A percentile compares a stretch with the other conserved stretches of the same genome.
Conservation (phyloP, 2,329 filamentous ascomycete genomes). For the Septoria petroselini region DNA sequence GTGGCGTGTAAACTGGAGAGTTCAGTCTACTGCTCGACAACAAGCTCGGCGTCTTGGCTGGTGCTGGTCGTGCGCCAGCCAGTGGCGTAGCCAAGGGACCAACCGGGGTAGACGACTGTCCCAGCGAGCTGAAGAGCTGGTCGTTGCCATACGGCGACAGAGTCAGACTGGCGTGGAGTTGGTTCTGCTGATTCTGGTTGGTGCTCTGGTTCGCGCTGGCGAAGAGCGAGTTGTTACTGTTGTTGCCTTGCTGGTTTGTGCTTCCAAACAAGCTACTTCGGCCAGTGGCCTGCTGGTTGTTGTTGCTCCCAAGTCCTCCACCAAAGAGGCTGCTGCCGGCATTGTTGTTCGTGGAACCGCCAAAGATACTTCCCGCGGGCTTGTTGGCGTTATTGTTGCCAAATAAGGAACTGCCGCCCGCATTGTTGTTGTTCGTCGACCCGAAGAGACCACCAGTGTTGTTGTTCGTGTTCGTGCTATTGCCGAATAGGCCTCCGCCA, state of each 20-base stretch:
- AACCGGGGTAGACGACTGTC: constrained; percentile 64
- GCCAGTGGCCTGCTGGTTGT: constrained; percentile 39
- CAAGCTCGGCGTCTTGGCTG: constrained; percentile 32
- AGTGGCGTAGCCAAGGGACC: constrained; percentile 91
- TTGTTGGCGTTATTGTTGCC: constrained; percentile 44
- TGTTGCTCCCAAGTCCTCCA: constrained; percentile 36
- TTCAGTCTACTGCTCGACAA: constrained; percentile 46
- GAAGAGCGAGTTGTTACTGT: constrained; percentile 50
- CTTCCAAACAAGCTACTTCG: constrained; percentile 42
- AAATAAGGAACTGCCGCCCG: constrained; percentile 23
- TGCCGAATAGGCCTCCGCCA: constrained; percentile 40
- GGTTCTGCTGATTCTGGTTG: constrained; percentile 54
- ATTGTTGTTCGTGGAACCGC: constrained; percentile 42
- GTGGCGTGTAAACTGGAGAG: constrained; percentile 73
- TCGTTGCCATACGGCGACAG: constrained; percentile 88
- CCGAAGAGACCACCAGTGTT: constrained; percentile 42
- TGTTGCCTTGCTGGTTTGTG: constrained; percentile 42
- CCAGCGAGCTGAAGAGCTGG: constrained; percentile 76
- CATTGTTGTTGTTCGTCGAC: constrained; percentile 32
- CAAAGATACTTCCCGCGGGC: constrained; percentile 42
- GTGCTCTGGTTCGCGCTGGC: constrained; percentile 42
- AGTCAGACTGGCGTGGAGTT: constrained; percentile 59
- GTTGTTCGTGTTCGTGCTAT: constrained; percentile 29
- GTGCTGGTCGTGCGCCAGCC: constrained; percentile 55
- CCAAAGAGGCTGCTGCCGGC: constrained; percentile 34